Conservation (phyloP, 306 rosid species). For the Fagus sylvatica region DNA sequence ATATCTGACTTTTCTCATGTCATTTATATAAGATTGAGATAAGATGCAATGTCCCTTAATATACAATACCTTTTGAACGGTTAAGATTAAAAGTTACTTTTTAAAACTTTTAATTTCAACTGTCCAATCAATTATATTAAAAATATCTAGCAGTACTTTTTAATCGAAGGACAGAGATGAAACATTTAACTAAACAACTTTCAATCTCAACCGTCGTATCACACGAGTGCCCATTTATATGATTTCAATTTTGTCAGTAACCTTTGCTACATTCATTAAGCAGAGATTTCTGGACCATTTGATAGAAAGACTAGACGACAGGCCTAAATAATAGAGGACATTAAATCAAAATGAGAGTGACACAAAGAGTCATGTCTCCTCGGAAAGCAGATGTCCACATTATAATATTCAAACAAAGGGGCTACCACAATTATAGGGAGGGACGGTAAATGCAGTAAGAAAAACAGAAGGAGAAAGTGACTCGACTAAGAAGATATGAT, state of each 20-base stretch:
- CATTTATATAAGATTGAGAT: background rate
- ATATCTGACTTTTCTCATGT: background rate
- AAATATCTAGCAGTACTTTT: too few species aligned
- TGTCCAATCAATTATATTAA: too few species aligned
- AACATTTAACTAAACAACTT: too few species aligned
- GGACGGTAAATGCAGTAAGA: background rate
- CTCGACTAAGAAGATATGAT: background rate
- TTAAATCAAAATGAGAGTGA: conserved; percentile 3
- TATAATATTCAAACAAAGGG: background rate
- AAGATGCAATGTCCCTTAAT: too few species aligned
- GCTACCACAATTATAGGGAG: conserved; percentile 4
- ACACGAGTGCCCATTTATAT: background rate
- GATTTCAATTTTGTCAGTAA: background rate
- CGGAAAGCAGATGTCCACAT: background rate
- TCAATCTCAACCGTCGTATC: too few species aligned
- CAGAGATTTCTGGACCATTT: background rate
- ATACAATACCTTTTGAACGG: too few species aligned
- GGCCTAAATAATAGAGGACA: background rate
- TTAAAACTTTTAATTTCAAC: too few species aligned
- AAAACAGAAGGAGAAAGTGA: conserved; percentile 9
- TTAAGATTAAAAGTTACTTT: too few species aligned
- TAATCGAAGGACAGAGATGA: too few species aligned
- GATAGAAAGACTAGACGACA: background rate
- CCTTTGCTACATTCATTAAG: background rate
- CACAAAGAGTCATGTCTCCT: background rate